A percentile compares a stretch with the other conserved stretches of the same genome.
Evolutionary conservation across 2,329 filamentous ascomycete genomes (phyloP).

Genomic region (Calonectria fujianensis): DNA sequence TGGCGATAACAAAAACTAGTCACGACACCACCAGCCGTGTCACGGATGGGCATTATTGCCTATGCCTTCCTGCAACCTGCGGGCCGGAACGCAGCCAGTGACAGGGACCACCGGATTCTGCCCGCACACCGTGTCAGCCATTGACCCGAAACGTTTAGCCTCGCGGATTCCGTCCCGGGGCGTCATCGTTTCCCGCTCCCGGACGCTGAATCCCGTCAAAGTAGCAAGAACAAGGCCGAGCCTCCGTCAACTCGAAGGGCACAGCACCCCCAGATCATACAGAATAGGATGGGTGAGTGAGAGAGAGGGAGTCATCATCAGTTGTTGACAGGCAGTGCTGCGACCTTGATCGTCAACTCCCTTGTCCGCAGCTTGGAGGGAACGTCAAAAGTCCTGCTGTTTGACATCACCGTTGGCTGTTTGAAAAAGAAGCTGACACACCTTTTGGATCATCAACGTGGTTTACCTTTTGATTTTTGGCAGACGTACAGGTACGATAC

Average conservation of each 20-base stretch:
- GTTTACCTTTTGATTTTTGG: not conserved
- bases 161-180: conserved; percentile 21
- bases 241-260: conserved; percentile 4
- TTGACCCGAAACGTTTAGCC: conserved; percentile 23
- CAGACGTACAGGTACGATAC: not conserved
- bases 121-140: not conserved
- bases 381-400: not conserved
- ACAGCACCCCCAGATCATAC: not conserved
- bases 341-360: not conserved
- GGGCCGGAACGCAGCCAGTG: conserved; percentile 9
- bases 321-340: not conserved
- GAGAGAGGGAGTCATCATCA: not conserved
- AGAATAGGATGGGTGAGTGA: not conserved
- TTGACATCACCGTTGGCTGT: not conserved
- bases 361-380: not conserved
- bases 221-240: conserved; percentile 1
- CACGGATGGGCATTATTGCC: conserved; percentile 1
- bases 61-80: conserved; percentile 3
- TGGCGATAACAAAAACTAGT: conserved; percentile 2
- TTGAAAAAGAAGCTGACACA: not conserved
- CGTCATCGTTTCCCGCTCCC: conserved; percentile 19
- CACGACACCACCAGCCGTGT: not conserved
- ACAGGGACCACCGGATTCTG: not conserved
- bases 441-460: not conserved
- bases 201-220: conserved; percentile 14